Percentiles rank a stretch among this genome's conserved stretches.
Evolutionary conservation across 345 rosid genomes (phyloP).

Genomic region (Eucalyptus polybractea): DNA sequence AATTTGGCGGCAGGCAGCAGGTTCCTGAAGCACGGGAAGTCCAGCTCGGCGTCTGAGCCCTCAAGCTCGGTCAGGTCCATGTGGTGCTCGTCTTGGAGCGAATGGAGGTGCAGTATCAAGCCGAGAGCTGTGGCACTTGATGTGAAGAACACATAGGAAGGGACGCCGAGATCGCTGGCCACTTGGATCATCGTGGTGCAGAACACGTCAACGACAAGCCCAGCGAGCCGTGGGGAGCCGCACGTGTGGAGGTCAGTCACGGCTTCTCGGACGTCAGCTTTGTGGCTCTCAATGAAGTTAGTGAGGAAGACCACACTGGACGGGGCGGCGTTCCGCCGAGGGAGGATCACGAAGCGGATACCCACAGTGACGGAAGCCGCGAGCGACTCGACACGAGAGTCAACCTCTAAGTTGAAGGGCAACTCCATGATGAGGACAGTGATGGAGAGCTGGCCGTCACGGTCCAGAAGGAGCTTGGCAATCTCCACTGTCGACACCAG

Average conservation of each 20-base stretch:
- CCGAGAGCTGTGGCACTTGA: constrained; percentile 20
- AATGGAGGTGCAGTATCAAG: neutral
- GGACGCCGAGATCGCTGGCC: constrained; percentile 20
- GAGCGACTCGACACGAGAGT: neutral
- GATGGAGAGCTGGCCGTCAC: constrained; percentile 22
- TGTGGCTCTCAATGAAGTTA: constrained; percentile 3
- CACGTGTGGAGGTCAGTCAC: neutral
- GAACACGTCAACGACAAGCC: constrained; percentile 44
- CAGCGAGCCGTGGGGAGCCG: constrained; percentile 15
- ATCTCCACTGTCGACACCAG: constrained; percentile 7
- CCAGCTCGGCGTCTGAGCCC: constrained; percentile 12
- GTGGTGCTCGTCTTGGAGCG: constrained; percentile 3
- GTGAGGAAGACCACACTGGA: neutral
- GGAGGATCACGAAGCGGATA: constrained; percentile 21
- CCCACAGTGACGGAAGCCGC: constrained; percentile 4
- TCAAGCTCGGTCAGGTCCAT: constrained; percentile 1
- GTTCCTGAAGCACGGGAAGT: constrained; percentile 13
- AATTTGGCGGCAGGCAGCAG: constrained; percentile 12
- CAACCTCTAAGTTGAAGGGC: neutral
- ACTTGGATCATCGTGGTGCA: constrained; percentile 37
- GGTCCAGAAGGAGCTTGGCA: constrained; percentile 27
- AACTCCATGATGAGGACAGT: constrained; percentile 24
- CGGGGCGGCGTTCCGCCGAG: neutral
- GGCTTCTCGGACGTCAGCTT: constrained; percentile 9
- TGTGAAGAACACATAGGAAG: constrained; percentile 31